These are phyloP conservation scores for Polytrichum formosum DNA, from an alignment of 225 moss, liverwort and hornwort genomes.

Conservation along the genomic window DNA sequence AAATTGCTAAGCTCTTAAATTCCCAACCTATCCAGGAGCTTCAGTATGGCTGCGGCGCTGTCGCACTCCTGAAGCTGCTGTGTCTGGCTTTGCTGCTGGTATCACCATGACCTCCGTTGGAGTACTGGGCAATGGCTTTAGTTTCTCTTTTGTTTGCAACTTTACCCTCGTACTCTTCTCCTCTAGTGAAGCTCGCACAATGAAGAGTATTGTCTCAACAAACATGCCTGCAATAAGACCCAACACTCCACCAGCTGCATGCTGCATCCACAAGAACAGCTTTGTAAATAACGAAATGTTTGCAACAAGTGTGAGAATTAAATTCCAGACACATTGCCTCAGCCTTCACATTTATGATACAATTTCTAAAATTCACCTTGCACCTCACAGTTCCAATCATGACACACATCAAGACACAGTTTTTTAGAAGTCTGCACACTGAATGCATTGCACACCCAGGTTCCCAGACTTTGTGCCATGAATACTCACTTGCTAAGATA, in stretches of 20 bases:
- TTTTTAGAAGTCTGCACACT: too few species aligned
- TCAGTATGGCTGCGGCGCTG: constrained; percentile 29
- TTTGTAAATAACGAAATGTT: too few species aligned
- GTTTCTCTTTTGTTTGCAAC: constrained; percentile 18
- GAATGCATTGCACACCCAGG: too few species aligned
- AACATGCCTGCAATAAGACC: constrained; percentile 64
- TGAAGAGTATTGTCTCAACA: constrained; percentile 53
- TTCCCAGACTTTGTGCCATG: too few species aligned
- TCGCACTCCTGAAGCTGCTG: constrained; percentile 22
- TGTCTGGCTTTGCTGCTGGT: constrained; percentile 13
- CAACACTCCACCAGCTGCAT: constrained; percentile 52
- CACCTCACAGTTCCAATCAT: too few species aligned
- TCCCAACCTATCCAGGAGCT: not conserved
- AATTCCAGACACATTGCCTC: too few species aligned
- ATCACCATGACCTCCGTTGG: not conserved
- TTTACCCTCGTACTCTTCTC: constrained; percentile 15
- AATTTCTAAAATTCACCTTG: too few species aligned
- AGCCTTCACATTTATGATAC: too few species aligned
- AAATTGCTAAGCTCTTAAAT: too few species aligned
- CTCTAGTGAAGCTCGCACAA: constrained; percentile 41
- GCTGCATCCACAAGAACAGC: constrained; percentile 26
- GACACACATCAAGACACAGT: too few species aligned
- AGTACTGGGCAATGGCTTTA: not conserved
- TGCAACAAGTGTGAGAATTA: too few species aligned
- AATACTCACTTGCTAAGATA: too few species aligned